These are phyloP conservation scores for Epichloe sibirici DNA, from an alignment of 2,329 filamentous ascomycete species.

Conservation along the genomic window DNA sequence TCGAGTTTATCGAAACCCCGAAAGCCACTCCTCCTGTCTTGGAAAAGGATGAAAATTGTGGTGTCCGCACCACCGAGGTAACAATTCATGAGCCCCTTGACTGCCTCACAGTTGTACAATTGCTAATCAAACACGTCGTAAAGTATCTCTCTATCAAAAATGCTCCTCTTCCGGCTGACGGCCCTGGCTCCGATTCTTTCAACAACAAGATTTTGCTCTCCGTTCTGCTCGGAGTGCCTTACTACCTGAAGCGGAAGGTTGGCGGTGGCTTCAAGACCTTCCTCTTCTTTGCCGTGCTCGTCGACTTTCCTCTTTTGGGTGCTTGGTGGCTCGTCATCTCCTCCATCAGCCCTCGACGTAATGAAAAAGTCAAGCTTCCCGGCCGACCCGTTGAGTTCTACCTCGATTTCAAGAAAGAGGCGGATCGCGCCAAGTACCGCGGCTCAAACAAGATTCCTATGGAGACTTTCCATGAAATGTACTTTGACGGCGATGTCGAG, in stretches of 20 bases:
- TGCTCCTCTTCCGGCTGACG: constrained; percentile 84
- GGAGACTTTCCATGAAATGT: constrained; percentile 95
- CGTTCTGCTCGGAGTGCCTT: constrained; percentile 58
- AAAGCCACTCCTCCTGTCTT: constrained; percentile 41
- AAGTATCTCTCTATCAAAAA: constrained; percentile 68
- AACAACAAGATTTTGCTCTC: constrained; percentile 67
- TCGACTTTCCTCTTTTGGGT: constrained; percentile 65
- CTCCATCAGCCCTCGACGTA: constrained; percentile 73
- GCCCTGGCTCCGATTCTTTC: constrained; percentile 72
- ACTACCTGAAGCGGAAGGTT: constrained; percentile 72
- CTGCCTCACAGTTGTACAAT: background rate
- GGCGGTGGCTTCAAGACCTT: constrained; percentile 80
- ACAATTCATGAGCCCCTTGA: constrained; percentile 13
- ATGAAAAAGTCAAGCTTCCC: constrained; percentile 80
- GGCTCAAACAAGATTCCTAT: constrained; percentile 74
- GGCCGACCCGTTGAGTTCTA: constrained; percentile 86
- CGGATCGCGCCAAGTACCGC: constrained; percentile 52
- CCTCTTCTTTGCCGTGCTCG: constrained; percentile 75
- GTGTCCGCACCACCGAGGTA: constrained; percentile 30
- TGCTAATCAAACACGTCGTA: background rate
- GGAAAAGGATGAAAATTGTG: constrained; percentile 51
- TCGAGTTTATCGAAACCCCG: constrained; percentile 31
- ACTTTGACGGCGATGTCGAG: constrained; percentile 88
- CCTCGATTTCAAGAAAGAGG: constrained; percentile 64
- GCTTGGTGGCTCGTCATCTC: constrained; percentile 76